Conservation (phyloP, 164 flowering plant genomes). For the Paratinospora sagittata region DNA sequence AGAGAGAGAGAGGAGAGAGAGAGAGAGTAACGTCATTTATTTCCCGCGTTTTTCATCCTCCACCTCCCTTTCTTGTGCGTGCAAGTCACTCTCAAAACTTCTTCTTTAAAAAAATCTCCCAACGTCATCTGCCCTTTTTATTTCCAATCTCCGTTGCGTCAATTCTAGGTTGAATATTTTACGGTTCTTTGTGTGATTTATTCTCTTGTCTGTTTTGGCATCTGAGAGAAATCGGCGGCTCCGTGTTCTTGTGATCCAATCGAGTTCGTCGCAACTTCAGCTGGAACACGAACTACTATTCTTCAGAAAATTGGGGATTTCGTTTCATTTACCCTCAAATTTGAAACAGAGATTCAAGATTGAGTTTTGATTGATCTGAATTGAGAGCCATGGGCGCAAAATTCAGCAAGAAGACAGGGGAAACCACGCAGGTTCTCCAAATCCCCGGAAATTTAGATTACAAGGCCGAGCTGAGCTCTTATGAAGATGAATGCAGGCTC, state of each 20-base stretch:
- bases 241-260: no score
- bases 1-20: not conserved
- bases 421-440: constrained; percentile 15
- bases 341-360: not conserved
- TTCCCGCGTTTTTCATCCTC: constrained; percentile 10
- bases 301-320: no score
- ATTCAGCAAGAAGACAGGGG: constrained; percentile 26
- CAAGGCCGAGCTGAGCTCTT: constrained; percentile 47
- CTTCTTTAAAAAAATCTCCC: not conserved
- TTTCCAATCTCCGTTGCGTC: not conserved
- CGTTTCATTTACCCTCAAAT: no score
- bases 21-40: not conserved
- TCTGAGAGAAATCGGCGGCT: no score
- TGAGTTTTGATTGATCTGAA: not conserved
- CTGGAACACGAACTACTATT: no score
- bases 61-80: constrained; percentile 4
- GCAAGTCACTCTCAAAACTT: constrained; percentile 6
- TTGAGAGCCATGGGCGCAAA: constrained; percentile 21
- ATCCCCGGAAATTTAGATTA: constrained; percentile 11
- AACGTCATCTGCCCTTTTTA: not conserved
- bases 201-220: not conserved
- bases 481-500: constrained; percentile 52
- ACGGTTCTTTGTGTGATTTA: not conserved
- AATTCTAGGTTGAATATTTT: not conserved
- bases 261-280: no score